Conservation (phyloP, 2,329 filamentous ascomycete species). For the Didymella pinodella region DNA sequence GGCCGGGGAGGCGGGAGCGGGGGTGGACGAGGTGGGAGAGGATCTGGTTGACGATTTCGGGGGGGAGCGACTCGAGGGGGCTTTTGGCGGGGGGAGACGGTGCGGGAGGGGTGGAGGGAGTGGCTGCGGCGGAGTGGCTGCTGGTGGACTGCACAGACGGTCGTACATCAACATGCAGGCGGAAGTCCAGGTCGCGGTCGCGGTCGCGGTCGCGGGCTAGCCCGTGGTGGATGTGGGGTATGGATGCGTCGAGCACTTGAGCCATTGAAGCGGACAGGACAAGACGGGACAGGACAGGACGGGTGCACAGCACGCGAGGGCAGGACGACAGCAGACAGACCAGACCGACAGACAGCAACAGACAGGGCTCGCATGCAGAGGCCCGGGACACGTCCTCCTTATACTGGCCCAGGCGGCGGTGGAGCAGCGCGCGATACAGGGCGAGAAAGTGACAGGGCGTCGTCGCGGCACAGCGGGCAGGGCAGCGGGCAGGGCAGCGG, state of each 20-base stretch:
- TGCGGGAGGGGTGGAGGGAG: neutral
- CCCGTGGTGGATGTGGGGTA: slow-evolving; percentile 1
- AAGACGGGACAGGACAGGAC: neutral
- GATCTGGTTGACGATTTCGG: slow-evolving; percentile 41
- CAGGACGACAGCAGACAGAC: neutral
- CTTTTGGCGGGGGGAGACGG: slow-evolving; percentile 2
- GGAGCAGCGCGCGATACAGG: neutral
- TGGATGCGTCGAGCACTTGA: slow-evolving; percentile 2
- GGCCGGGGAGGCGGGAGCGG: slow-evolving; percentile 40
- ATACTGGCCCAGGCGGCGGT: slow-evolving; percentile 10
- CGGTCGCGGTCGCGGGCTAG: slow-evolving; percentile 8
- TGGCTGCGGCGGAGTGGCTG: neutral
- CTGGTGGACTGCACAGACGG: neutral
- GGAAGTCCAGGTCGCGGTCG: neutral
- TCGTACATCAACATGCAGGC: neutral
- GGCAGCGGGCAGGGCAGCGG: neutral
- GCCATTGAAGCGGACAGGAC: slow-evolving; percentile 1
- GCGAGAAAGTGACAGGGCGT: slow-evolving; percentile 31
- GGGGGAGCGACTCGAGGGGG: slow-evolving; percentile 37
- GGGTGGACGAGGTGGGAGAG: slow-evolving; percentile 41
- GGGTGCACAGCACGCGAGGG: slow-evolving; percentile 4
- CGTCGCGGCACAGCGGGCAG: slow-evolving; percentile 11
- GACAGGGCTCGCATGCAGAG: neutral
- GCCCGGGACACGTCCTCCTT: slow-evolving; percentile 12
- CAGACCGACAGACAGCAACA: neutral